Evolutionary conservation across 2,329 filamentous ascomycete species (phyloP).

Genomic region (Chaetomium sp.): DNA sequence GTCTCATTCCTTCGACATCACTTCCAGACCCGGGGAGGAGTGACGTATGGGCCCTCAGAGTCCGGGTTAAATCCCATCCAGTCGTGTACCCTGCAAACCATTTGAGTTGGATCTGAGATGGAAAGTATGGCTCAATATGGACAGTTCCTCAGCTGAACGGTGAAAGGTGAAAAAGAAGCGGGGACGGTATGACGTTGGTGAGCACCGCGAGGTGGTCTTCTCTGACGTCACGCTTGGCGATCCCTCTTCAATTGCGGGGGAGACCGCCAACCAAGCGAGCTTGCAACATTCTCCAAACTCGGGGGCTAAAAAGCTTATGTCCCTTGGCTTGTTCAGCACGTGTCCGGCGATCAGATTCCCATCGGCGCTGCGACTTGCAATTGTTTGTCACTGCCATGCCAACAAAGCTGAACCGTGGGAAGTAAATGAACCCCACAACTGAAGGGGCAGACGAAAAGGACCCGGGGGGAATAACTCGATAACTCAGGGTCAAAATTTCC

Average conservation of each 20-base stretch:
- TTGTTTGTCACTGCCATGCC: neutral
- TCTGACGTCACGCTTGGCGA: conserved; percentile 22
- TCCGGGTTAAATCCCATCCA: neutral
- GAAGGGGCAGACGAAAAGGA: too few species aligned
- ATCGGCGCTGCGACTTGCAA: neutral
- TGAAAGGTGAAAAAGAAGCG: neutral
- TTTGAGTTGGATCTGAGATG: neutral
- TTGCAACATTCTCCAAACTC: neutral
- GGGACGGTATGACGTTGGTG: conserved; percentile 20
- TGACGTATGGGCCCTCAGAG: conserved; percentile 19
- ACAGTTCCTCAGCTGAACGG: neutral
- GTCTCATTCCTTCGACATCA: conserved; percentile 15
- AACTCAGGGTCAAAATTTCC: neutral
- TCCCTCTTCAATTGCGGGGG: neutral
- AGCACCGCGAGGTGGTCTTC: neutral
- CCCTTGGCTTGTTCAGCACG: neutral
- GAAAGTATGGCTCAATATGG: neutral
- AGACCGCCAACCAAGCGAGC: neutral
- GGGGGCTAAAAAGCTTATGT: neutral
- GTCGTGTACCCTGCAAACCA: conserved; percentile 5
- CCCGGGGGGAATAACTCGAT: too few species aligned
- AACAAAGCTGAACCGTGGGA: neutral
- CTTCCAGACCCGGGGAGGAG: neutral
- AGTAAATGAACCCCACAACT: too few species aligned
- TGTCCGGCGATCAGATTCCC: neutral